These are phyloP conservation scores for Leptographium flavum DNA, from an alignment of 2,329 filamentous ascomycete genomes.

Conservation along the genomic window DNA sequence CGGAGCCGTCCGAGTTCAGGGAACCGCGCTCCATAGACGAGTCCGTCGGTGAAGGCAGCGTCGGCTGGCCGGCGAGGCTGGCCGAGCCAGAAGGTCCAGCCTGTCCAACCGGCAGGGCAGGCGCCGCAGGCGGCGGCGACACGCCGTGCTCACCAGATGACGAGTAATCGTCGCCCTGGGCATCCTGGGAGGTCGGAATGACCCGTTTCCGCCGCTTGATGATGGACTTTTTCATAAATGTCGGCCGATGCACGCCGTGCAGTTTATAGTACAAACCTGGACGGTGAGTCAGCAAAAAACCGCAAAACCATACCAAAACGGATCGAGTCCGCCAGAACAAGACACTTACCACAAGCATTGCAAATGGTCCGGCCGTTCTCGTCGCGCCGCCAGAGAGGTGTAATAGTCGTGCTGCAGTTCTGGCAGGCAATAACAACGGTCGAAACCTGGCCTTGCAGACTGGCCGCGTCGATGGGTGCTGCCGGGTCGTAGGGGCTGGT, in stretches of 20 bases:
- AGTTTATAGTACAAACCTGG: conserved; percentile 90
- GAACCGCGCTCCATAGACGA: conserved; percentile 34
- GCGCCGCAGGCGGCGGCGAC: conserved; percentile 19
- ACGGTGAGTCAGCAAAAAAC: conserved; percentile 14
- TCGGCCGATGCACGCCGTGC: conserved; percentile 81
- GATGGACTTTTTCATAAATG: conserved; percentile 97
- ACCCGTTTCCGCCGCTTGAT: conserved; percentile 95
- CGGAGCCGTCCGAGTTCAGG: conserved; percentile 48
- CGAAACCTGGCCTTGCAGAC: conserved; percentile 32
- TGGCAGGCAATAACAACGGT: conserved; percentile 80
- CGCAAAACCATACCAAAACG: neutral
- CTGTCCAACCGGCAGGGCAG: neutral
- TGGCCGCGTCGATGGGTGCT: conserved; percentile 34
- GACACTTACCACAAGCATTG: conserved; percentile 85
- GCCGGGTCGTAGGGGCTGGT: conserved; percentile 17
- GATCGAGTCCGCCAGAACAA: no score
- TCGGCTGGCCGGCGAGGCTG: neutral
- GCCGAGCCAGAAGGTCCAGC: neutral
- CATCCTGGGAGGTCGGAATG: conserved; percentile 55
- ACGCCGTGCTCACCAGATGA: conserved; percentile 31
- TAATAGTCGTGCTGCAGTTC: conserved; percentile 94
- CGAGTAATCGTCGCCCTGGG: conserved; percentile 24
- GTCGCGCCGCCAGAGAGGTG: conserved; percentile 87
- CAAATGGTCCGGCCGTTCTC: conserved; percentile 94
- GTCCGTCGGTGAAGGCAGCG: neutral